Base-by-base conservation (phyloP, 345 rosid species). In the Rubroshorea leprosula region DNA sequence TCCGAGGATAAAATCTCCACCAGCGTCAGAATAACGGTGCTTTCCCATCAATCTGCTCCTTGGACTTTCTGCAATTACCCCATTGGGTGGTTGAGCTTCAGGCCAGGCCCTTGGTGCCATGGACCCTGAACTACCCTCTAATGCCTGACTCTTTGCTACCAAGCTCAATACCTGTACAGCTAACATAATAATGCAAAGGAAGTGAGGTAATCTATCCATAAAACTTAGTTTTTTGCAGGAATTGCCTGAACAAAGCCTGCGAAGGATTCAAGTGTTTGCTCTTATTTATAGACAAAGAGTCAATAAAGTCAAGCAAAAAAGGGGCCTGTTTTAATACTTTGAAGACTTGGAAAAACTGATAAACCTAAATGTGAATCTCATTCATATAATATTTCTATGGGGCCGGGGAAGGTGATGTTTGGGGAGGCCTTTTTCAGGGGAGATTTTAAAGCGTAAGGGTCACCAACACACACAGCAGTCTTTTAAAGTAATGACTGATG, bases 1-100 rank as follows among this genome's bases (percentile, higher is more conserved):
- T 45, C 73, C 77, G 6, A 76, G 73, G 51, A 74, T 58, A 58
- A 76, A 64, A 46, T 68, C 80, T 20, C 75, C 77, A 14, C 80
- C 78, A 0, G 62, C 73, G 0, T 62, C 55, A 1, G 49, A 20
- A 11, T 46, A 24, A 58, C 54, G 78, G 56, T 73, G 76, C 72
- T 57, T 59, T 20, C 51, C 63, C 1, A 68, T 54, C 51, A 50
- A 50, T 53, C 78, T 63, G 49, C 45, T 65, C 8, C 23, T 63
- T 5, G 74, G 71, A 47, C 23, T 58, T 53, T 29, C 58, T 1
- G 55, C 44, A 5, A 18, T n/a, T 9, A 47, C 13, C 23, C 58
- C 29, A 16, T 19, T 51, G 3, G 57, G 41, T 21, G 80, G 67
- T 41, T 58, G 62, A 1, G 65, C 69, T 57, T 67, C 26, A 18